phyloP scores from a whole-genome alignment of 1,284 basidiomycete species.

The Rhodotorula sp. region DNA sequence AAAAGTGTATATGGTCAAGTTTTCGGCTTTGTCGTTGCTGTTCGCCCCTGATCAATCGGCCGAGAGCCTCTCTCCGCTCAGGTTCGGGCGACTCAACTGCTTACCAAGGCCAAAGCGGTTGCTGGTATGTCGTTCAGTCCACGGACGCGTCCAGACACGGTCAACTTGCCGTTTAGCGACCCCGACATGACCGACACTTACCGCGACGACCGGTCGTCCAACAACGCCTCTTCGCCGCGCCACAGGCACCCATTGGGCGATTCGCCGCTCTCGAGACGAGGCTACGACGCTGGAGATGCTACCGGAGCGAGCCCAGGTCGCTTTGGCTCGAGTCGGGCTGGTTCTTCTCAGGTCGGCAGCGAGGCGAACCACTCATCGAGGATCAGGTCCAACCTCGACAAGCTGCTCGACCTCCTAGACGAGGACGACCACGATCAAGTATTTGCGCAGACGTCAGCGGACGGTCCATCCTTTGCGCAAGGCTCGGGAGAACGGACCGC shows the following conservation, averaged over 20 bases:
- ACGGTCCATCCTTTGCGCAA: background rate
- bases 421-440: conserved; percentile 10
- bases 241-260: conserved; percentile 19
- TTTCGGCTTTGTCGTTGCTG: too few species aligned
- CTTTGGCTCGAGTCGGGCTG: conserved; percentile 3
- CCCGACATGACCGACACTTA: conserved; percentile 24
- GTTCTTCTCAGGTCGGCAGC: background rate
- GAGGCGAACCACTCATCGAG: background rate
- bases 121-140: conserved; percentile 15
- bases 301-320: background rate
- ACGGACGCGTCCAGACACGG: conserved; percentile 13
- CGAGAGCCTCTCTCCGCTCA: too few species aligned
- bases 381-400: conserved; percentile 18
- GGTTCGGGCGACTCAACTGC: too few species aligned
- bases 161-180: conserved; percentile 17
- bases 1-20: too few species aligned
- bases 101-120: background rate
- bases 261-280: conserved; percentile 9
- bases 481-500: background rate
- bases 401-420: conserved; percentile 29
- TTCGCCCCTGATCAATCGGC: too few species aligned
- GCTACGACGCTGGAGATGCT: background rate
- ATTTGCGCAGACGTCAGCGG: background rate
- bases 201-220: conserved; percentile 11
- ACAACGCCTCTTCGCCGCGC: background rate